Conservation (phyloP, 768 basidiomycete genomes). For the Lactarius trivialis region DNA sequence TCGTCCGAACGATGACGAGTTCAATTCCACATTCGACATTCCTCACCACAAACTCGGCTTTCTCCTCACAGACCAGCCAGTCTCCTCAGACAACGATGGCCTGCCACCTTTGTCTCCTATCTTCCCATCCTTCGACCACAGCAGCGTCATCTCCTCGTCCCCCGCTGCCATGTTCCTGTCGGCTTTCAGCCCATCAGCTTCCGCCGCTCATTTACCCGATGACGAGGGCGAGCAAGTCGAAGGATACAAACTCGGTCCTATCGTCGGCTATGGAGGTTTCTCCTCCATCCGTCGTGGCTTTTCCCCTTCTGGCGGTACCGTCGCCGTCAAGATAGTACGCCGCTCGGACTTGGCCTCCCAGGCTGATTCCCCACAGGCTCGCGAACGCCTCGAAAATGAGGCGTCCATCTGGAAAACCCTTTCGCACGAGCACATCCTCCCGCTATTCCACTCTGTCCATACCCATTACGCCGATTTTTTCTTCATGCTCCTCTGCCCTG, state of each 20-base stretch:
- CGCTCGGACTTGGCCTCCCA: slow-evolving; percentile 50
- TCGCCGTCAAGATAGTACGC: slow-evolving; percentile 80
- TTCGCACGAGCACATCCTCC: slow-evolving; percentile 80
- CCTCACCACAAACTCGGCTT: neutral
- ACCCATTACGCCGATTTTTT: slow-evolving; percentile 65
- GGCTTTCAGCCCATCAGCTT: slow-evolving; percentile 43
- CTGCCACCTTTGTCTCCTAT: slow-evolving; percentile 13
- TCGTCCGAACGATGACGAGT: neutral
- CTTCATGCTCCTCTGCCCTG: slow-evolving; percentile 77
- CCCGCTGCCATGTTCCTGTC: slow-evolving; percentile 74
- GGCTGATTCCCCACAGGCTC: slow-evolving; percentile 40
- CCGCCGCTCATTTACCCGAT: slow-evolving; percentile 42
- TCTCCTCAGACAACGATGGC: slow-evolving; percentile 16
- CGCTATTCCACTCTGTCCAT: slow-evolving; percentile 62
- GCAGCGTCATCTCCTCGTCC: slow-evolving; percentile 34
- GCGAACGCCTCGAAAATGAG: slow-evolving; percentile 62
- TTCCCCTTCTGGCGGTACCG: slow-evolving; percentile 52
- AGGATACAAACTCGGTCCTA: slow-evolving; percentile 67
- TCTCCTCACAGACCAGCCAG: slow-evolving; percentile 7
- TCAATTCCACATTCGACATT: neutral
- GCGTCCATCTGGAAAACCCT: slow-evolving; percentile 66
- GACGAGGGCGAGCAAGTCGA: slow-evolving; percentile 60
- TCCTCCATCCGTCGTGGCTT: slow-evolving; percentile 71
- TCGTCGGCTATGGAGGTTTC: slow-evolving; percentile 77
- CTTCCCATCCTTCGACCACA: slow-evolving; percentile 13